Conservation (phyloP, 2,329 filamentous ascomycete genomes). For the Alternaria sp. region DNA sequence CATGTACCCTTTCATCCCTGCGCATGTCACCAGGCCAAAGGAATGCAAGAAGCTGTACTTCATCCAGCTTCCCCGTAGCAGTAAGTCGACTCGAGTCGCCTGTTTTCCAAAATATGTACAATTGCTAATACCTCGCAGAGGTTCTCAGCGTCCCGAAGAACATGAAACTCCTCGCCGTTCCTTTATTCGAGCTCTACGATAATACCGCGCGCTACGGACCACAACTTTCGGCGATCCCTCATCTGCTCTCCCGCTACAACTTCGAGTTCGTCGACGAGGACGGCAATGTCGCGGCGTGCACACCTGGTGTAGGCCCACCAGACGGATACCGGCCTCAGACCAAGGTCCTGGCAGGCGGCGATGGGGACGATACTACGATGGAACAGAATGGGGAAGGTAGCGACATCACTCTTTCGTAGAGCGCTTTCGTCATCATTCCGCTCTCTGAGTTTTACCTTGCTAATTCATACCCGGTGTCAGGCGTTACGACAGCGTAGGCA, state of each 20-base stretch:
- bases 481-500: constrained; percentile 1
- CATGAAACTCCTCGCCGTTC: constrained; percentile 98
- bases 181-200: constrained; percentile 96
- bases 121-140: constrained; percentile 61
- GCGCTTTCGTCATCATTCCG: not conserved
- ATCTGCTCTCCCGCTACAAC: constrained; percentile 92
- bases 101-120: constrained; percentile 3
- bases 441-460: not conserved
- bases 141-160: constrained; percentile 97
- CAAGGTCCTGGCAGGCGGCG: constrained; percentile 47
- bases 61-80: constrained; percentile 89
- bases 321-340: constrained; percentile 36
- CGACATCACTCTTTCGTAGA: constrained; percentile 43
- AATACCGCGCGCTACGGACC: constrained; percentile 95
- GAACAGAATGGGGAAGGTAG: constrained; percentile 47
- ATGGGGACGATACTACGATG: constrained; percentile 47
- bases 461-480: constrained; percentile 2
- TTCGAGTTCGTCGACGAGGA: constrained; percentile 97
- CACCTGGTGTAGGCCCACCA: constrained; percentile 75
- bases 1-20: constrained; percentile 98
- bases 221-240: constrained; percentile 93
- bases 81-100: constrained; percentile 57
- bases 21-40: constrained; percentile 94
- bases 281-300: constrained; percentile 83
- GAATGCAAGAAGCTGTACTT: constrained; percentile 99